Evolutionary conservation across 495 filamentous ascomycete genomes (phyloP).

Genomic region (Neurospora sublineolata): DNA sequence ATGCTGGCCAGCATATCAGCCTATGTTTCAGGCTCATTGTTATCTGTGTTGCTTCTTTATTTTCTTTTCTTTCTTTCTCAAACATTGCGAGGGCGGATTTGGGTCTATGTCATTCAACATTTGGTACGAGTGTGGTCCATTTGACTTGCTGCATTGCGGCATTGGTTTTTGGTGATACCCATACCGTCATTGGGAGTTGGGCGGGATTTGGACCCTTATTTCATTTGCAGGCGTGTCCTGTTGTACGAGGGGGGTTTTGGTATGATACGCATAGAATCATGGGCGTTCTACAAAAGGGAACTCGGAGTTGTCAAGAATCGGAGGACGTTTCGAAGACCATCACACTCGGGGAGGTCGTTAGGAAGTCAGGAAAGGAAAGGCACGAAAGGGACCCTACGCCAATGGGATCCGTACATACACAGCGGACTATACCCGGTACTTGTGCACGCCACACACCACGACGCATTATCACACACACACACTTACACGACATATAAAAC

Average conservation of each 20-base stretch:
- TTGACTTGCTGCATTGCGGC: constrained; percentile 10
- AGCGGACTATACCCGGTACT: background rate
- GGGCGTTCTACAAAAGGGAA: background rate
- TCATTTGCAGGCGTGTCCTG: background rate
- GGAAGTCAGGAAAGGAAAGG: background rate
- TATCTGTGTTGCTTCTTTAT: background rate
- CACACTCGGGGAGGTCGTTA: background rate
- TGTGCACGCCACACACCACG: background rate
- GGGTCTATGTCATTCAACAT: constrained; percentile 12
- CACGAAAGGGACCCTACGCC: background rate
- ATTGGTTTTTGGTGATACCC: constrained; percentile 12
- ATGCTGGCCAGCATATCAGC: background rate
- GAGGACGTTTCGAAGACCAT: background rate
- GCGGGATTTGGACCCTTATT: background rate
- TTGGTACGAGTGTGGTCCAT: constrained; percentile 14
- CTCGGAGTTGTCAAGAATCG: background rate
- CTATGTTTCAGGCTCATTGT: background rate
- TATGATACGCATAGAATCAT: background rate
- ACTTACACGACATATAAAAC: background rate
- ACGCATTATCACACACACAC: background rate
- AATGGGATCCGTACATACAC: background rate
- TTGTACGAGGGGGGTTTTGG: background rate
- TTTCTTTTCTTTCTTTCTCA: background rate
- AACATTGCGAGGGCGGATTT: background rate
- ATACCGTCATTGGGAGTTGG: constrained; percentile 10